phyloP scores from a whole-genome alignment of 2,329 filamentous ascomycete genomes.

The Penicillium sp. region DNA sequence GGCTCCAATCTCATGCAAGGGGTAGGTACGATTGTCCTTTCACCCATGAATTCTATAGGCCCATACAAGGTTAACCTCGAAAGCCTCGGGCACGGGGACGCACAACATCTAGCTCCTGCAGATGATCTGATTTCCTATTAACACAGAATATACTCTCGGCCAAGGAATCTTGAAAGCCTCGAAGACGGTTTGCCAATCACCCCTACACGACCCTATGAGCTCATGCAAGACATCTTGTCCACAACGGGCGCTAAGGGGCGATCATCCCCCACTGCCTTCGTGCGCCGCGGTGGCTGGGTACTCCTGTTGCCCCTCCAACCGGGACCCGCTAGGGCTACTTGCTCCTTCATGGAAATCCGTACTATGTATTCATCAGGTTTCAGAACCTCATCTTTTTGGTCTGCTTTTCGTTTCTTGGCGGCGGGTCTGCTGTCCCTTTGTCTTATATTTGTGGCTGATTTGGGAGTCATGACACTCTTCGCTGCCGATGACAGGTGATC shows the following conservation, averaged over 20 bases:
- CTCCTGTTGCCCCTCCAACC: conserved; percentile 16
- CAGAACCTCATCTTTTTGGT: background rate
- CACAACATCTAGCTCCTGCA: background rate
- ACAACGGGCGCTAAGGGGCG: conserved; percentile 15
- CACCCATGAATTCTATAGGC: conserved; percentile 1
- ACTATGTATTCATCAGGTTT: background rate
- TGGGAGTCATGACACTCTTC: background rate
- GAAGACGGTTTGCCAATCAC: background rate
- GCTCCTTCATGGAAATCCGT: background rate
- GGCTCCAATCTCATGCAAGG: conserved; percentile 18
- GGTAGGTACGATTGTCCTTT: conserved; percentile 1
- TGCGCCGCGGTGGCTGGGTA: conserved; percentile 19
- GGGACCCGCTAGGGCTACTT: conserved; percentile 6
- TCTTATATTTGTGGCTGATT: background rate
- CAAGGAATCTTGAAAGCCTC: background rate
- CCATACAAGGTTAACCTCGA: conserved; percentile 5
- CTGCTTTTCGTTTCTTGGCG: background rate
- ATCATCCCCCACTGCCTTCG: conserved; percentile 10
- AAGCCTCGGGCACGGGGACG: background rate
- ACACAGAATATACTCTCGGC: background rate
- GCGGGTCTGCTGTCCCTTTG: background rate
- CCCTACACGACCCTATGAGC: background rate
- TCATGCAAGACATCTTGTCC: conserved; percentile 23
- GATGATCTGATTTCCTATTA: background rate
- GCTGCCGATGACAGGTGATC: background rate